phyloP scores from a whole-genome alignment of 371 early-diverging fungal genomes.

The Choanephora cucurbitarum region DNA sequence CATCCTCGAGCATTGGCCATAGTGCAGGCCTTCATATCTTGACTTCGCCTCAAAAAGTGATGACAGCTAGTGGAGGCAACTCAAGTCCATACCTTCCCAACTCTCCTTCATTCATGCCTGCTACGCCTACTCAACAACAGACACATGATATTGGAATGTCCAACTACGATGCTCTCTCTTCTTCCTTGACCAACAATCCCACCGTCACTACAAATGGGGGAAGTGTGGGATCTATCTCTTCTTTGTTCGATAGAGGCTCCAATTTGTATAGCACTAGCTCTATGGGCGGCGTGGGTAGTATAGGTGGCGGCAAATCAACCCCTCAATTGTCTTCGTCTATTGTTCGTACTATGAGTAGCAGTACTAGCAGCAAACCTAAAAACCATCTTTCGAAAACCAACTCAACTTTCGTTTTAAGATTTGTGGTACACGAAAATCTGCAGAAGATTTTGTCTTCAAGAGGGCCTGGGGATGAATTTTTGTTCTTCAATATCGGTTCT shows the following conservation, averaged over 20 bases:
- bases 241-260: slow-evolving; percentile 23
- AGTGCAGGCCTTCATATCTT: slow-evolving; percentile 12
- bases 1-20: slow-evolving; percentile 16
- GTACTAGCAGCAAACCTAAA: slow-evolving; percentile 49
- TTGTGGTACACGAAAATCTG: slow-evolving; percentile 78
- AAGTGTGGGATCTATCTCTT: slow-evolving; percentile 35
- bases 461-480: slow-evolving; percentile 41
- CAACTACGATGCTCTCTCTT: slow-evolving; percentile 8
- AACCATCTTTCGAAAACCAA: slow-evolving; percentile 66
- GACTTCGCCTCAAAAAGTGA: slow-evolving; percentile 21
- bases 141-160: background rate
- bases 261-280: slow-evolving; percentile 13
- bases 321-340: slow-evolving; percentile 25
- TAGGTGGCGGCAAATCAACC: slow-evolving; percentile 7
- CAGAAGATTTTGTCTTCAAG: slow-evolving; percentile 71
- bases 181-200: slow-evolving; percentile 6
- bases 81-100: slow-evolving; percentile 18
- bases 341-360: slow-evolving; percentile 11
- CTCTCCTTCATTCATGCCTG: slow-evolving; percentile 10
- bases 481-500: slow-evolving; percentile 66
- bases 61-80: slow-evolving; percentile 13
- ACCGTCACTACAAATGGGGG: slow-evolving; percentile 10
- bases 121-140: background rate
- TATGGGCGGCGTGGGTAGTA: background rate
- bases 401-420: slow-evolving; percentile 76